Evolutionary conservation across 148 eudicot species (phyloP), one percentile per base, ranked within the genome.

Genomic region (Amaranthus cruentus): DNA sequence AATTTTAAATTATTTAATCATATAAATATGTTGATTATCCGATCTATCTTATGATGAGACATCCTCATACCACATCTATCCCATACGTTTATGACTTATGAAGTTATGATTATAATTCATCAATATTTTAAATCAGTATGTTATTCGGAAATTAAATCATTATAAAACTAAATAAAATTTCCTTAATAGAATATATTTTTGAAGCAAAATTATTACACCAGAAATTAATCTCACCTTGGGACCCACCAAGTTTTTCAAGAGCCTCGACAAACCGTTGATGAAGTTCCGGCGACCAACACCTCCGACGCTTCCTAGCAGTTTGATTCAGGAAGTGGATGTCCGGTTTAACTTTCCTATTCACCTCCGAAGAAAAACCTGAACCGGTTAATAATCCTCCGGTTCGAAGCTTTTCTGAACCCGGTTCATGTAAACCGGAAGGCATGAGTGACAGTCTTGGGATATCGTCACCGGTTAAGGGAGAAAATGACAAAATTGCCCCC

Each of bases 251-350:
- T 53, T 71, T 74, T 5, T 84, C 81, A 62, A 84, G 84, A 3
- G 84, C 83, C 6, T 79, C 83, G 9, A 81, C 54, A 11, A 84
- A 84, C 42, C 79, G 81, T 5, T 84, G 73, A 9, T 84, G 87
- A 48, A 84, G 81, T 73, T 84, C 84, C 72, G 81, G 84, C 21
- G 87, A 84, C 87, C 87, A 84, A 55, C 82, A 75, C 64, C 85
- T 84, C 67, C 88, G 55, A 53, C 76, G 81, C 55, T 87, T 85
- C 78, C 76, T 83, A 6, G 63, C 62, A 38, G 78, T 49, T 47
- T 68, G 82, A 74, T 56, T 72, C 14, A 47, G 66, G 38, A 51
- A 62, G 18, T 55, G 78, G 61, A 47, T 18, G 10, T 62, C 55
- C 4, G 42, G 15, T 21, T 55, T 63, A 12, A 9, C 71, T 46